Conservation (phyloP, 257 asterid species). For the Handroanthus guayacan region DNA sequence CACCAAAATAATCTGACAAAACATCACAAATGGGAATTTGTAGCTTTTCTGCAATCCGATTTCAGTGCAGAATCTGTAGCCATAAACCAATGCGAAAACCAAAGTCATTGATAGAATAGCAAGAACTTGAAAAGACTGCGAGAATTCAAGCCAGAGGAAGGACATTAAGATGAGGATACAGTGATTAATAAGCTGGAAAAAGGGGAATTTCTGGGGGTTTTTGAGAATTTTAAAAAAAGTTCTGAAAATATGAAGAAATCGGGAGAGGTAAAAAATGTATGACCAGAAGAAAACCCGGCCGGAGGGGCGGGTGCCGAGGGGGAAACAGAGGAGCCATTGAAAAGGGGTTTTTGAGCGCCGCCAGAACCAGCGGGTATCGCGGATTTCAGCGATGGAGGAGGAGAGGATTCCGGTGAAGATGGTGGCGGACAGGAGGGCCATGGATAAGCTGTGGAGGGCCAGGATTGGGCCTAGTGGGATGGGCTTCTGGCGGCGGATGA, state of each 20-base stretch:
- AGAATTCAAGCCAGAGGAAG: conserved; percentile 81
- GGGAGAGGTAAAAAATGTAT: conserved; percentile 68
- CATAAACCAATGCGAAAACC: conserved; percentile 49
- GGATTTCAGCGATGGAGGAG: conserved; percentile 78
- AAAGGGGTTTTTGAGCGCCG: conserved; percentile 67
- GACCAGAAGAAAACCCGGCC: conserved; percentile 94
- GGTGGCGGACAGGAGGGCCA: conserved; percentile 54
- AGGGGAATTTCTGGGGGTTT: conserved; percentile 41
- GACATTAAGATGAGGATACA: conserved; percentile 58
- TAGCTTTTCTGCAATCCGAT: conserved; percentile 43
- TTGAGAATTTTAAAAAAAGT: conserved; percentile 51
- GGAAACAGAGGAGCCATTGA: conserved; percentile 88
- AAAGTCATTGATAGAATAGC: conserved; percentile 62
- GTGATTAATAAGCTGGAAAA: conserved; percentile 58
- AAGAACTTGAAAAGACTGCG: conserved; percentile 76
- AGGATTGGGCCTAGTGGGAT: conserved; percentile 70
- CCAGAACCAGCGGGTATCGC: conserved; percentile 86
- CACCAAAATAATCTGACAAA: conserved; percentile 55
- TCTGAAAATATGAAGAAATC: conserved; percentile 61
- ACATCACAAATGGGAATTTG: conserved; percentile 47
- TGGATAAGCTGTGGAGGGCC: conserved; percentile 66
- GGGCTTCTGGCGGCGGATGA: conserved; percentile 58
- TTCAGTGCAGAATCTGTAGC: conserved; percentile 58
- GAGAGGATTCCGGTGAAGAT: conserved; percentile 65
- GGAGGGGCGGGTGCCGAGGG: conserved; percentile 83